Conservation (phyloP, 1,139 yeast species). For the Scheffersomyces titani region DNA sequence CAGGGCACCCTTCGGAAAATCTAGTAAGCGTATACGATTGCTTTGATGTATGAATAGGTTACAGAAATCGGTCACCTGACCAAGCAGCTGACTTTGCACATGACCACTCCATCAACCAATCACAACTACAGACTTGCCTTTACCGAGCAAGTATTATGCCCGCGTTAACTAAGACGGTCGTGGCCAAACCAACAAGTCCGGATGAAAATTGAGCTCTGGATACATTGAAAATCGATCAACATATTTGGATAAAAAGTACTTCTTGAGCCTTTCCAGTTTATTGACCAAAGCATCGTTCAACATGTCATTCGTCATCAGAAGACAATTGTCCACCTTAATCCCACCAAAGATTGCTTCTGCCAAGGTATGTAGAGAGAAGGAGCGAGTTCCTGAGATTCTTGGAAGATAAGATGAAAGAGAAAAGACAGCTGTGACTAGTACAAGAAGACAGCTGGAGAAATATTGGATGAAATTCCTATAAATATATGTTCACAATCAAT, state of each 20-base stretch:
- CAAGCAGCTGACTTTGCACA: not conserved
- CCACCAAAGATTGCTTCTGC: conserved; percentile 99
- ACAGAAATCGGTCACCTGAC: not conserved
- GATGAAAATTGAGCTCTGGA: conserved; percentile 1
- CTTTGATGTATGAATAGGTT: not conserved
- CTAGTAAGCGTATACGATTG: no score
- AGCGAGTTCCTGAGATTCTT: no score
- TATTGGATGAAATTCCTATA: no score
- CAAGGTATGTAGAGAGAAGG: conserved; percentile 55
- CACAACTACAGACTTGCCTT: conserved; percentile 1
- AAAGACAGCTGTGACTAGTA: not conserved
- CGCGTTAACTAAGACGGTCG: conserved; percentile 8
- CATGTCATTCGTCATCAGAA: conserved; percentile 88
- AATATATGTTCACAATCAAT: no score
- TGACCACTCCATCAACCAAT: not conserved
- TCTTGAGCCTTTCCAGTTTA: not conserved
- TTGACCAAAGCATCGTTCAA: conserved; percentile 3
- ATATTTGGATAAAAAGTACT: not conserved
- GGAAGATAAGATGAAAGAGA: not conserved
- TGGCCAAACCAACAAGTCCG: conserved; percentile 4
- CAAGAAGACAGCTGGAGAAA: not conserved
- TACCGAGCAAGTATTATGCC: not conserved
- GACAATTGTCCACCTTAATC: conserved; percentile 92
- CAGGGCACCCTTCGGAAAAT: no score
- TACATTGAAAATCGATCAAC: not conserved